These are phyloP conservation scores for Globisporangium recalcitrans DNA, from an alignment of 352 stramenopile genomes.

Conservation along the genomic window DNA sequence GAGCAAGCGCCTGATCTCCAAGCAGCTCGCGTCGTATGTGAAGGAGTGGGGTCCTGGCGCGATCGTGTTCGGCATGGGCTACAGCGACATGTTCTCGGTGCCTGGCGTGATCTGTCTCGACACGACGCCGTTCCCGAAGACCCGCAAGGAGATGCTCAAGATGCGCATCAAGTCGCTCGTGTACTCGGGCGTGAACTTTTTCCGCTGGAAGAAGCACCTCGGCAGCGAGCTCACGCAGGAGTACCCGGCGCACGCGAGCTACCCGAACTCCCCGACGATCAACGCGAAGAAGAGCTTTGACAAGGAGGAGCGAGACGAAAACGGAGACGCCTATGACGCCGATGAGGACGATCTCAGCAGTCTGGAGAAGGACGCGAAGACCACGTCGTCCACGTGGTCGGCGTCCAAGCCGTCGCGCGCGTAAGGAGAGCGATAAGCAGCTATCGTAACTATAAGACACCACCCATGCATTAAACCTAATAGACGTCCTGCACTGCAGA, in stretches of 20 bases:
- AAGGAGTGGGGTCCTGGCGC: slow-evolving; percentile 83
- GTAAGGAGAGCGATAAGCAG: neutral
- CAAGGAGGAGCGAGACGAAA: neutral
- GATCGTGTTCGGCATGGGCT: slow-evolving; percentile 86
- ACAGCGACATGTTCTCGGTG: slow-evolving; percentile 83
- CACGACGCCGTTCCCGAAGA: slow-evolving; percentile 78
- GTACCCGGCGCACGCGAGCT: slow-evolving; percentile 31
- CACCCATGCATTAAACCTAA: neutral
- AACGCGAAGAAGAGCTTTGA: slow-evolving; percentile 6
- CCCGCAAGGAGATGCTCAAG: slow-evolving; percentile 58
- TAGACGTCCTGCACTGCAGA: neutral
- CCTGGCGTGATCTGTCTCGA: slow-evolving; percentile 78
- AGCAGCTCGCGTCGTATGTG: slow-evolving; percentile 75
- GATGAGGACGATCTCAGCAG: neutral
- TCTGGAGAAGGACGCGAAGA: slow-evolving; percentile 1
- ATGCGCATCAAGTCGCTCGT: slow-evolving; percentile 75
- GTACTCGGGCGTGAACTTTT: slow-evolving; percentile 56
- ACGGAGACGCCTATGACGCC: neutral
- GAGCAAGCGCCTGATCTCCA: slow-evolving; percentile 79
- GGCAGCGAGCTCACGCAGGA: slow-evolving; percentile 73
- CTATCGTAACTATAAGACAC: slow-evolving; percentile 1
- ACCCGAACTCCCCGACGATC: slow-evolving; percentile 18
- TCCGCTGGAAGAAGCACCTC: slow-evolving; percentile 77
- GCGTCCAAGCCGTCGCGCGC: slow-evolving; percentile 9
- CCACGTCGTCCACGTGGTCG: slow-evolving; percentile 14